A percentile compares a stretch with the other conserved stretches of the same genome.
Evolutionary conservation across 1,284 basidiomycete genomes (phyloP).

Genomic region (Exobasidium rhododendri): DNA sequence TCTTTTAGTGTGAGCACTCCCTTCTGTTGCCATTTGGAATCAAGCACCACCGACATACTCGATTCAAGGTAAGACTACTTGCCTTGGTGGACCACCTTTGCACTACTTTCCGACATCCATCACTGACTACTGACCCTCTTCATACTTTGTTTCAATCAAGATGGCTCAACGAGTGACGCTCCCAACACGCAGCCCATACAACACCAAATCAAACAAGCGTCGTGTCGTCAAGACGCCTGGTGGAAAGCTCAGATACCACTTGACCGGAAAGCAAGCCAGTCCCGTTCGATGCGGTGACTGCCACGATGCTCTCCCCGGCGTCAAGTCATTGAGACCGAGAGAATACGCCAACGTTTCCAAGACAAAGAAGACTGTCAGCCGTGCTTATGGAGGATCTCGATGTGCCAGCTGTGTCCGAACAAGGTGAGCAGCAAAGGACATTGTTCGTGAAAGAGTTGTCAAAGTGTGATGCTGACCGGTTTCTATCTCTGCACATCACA

Average conservation of each 20-base stretch:
- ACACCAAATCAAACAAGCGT: slow-evolving; percentile 94
- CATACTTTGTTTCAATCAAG: slow-evolving; percentile 16
- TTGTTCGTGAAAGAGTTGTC: neutral
- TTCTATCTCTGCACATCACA: too few relatives aligned
- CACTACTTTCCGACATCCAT: neutral
- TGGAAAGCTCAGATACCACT: slow-evolving; percentile 85
- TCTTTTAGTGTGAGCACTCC: too few relatives aligned
- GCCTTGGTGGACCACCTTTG: neutral
- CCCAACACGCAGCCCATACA: slow-evolving; percentile 97
- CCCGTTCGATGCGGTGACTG: slow-evolving; percentile 76
- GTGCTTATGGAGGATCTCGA: slow-evolving; percentile 53
- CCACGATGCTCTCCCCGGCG: slow-evolving; percentile 45
- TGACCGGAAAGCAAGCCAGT: slow-evolving; percentile 78
- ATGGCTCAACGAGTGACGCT: slow-evolving; percentile 99
- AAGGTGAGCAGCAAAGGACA: slow-evolving; percentile 26
- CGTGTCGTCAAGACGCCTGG: slow-evolving; percentile 96
- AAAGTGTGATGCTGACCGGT: neutral
- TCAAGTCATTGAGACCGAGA: slow-evolving; percentile 51
- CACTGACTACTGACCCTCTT: neutral
- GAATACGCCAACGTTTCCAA: slow-evolving; percentile 50
- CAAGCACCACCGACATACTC: neutral
- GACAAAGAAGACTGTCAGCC: slow-evolving; percentile 51
- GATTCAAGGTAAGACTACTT: neutral
- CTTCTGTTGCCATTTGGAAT: too few relatives aligned
- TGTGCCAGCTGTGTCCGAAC: slow-evolving; percentile 53